Percentiles rank a stretch among this genome's conserved stretches.
Evolutionary conservation across 2,329 filamentous ascomycete genomes (phyloP).

Genomic region (Cylindrodendrum hubeiense): DNA sequence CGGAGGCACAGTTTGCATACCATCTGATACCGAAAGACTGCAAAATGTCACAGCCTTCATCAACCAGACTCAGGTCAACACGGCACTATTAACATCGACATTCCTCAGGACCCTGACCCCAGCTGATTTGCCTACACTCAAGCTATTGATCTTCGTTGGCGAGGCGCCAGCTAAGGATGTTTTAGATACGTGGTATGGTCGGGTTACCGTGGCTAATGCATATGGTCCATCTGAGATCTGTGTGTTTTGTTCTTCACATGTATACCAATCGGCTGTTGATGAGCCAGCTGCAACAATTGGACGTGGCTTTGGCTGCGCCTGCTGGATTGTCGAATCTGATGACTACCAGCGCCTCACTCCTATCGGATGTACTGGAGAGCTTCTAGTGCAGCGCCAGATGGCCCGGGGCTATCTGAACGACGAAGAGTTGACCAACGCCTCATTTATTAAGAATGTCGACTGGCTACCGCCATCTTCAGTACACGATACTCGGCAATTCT

Average conservation of each 20-base stretch:
- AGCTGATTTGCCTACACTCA: constrained; percentile 2
- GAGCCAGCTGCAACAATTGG: constrained; percentile 6
- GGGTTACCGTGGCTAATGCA: constrained; percentile 21
- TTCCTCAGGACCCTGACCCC: constrained; percentile 1
- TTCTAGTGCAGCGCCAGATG: constrained; percentile 40
- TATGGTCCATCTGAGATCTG: constrained; percentile 29
- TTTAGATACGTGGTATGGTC: constrained; percentile 12
- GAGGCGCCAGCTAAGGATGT: constrained; percentile 24
- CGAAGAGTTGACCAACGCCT: constrained; percentile 15
- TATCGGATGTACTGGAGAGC: constrained; percentile 40
- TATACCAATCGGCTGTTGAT: background rate
- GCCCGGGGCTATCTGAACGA: constrained; percentile 38
- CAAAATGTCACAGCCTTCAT: constrained; percentile 12
- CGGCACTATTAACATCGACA: background rate
- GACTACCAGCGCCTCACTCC: constrained; percentile 35
- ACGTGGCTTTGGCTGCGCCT: background rate
- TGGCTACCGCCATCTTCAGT: background rate
- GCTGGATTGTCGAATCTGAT: constrained; percentile 14
- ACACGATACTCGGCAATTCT: constrained; percentile 34
- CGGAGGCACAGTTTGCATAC: constrained; percentile 56
- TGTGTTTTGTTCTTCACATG: constrained; percentile 19
- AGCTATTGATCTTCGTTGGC: constrained; percentile 22
- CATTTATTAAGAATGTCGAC: constrained; percentile 19
- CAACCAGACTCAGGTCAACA: background rate
- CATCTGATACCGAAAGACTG: constrained; percentile 44